A percentile compares a stretch with the other conserved stretches of the same genome.
phyloP scores from a whole-genome alignment of 1,139 yeast genomes.

The Protomyces pachydermus region DNA sequence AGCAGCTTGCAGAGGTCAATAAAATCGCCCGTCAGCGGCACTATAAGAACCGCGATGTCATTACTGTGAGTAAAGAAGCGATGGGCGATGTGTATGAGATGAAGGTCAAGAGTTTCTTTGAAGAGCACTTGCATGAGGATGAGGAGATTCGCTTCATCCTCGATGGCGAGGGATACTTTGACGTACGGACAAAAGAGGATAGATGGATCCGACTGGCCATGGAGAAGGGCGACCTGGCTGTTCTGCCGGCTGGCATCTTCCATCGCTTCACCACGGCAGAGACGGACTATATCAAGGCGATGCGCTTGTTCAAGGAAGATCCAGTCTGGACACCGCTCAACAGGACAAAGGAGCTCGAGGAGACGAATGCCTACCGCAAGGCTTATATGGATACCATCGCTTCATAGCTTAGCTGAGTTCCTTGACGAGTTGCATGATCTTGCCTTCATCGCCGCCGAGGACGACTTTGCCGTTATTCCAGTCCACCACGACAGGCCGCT shows the following conservation, averaged over 20 bases:
- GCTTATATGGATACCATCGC: constrained; percentile 42
- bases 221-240: constrained; percentile 56
- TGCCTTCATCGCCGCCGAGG: constrained; percentile 12
- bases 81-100: constrained; percentile 60
- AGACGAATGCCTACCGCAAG: constrained; percentile 43
- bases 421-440: constrained; percentile 15
- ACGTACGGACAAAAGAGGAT: constrained; percentile 64
- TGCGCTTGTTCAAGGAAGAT: constrained; percentile 83
- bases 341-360: constrained; percentile 47
- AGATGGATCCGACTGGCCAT: constrained; percentile 76
- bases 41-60: constrained; percentile 75
- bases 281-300: constrained; percentile 62
- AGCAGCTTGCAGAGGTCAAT: constrained; percentile 56
- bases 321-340: constrained; percentile 73
- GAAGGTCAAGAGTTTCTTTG: constrained; percentile 67
- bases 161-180: constrained; percentile 91
- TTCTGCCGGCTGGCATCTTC: constrained; percentile 35
- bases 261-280: constrained; percentile 52
- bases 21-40: constrained; percentile 60
- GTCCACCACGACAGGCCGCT: constrained; percentile 17
- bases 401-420: constrained; percentile 29
- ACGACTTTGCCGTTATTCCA: constrained; percentile 23
- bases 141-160: constrained; percentile 89
- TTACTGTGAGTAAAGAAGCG: constrained; percentile 55
- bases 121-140: constrained; percentile 92